Evolutionary conservation across 805 yeast genomes (phyloP), one percentile per base, ranked within the genome.

Genomic region (Candida silvicultrix): DNA sequence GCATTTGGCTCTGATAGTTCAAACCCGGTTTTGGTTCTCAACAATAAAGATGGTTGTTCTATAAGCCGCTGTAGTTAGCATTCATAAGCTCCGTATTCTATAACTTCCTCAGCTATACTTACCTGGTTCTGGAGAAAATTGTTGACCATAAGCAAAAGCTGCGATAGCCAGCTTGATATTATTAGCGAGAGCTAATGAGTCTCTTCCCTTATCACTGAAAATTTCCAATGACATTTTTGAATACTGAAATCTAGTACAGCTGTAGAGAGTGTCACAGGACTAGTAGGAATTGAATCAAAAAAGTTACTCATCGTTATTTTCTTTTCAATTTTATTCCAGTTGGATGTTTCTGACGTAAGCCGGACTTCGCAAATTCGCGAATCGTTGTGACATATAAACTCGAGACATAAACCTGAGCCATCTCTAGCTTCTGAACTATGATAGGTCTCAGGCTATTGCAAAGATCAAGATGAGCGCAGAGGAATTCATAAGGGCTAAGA

Each of bases 1-100:
- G 94, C 81, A 58, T 84, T 82, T 19, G 87, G 71, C 62, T 84
- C 88, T 47, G 71, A 65, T 50, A 85, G 69, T 53, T 74, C 76
- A 29, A 66, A 60, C 2, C 51, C 48, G n/a, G 55, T 57, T 22
- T 54, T 49, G 5, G 42, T n/a, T 42, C 49, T 56, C 28, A 54
- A 43, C 0, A 53, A 25, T 15, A 58, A 45, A 6, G 60, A 56
- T 28, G 58, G 57, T 39, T 50, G 50, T 39, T 57, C 62, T 49
- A 41, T 19, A 32, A 22, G 14, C 11, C 15, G 5, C 15, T 21
- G 19, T 9, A 19, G 36, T 47, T 42, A 42, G 50, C 40, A 21
- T 11, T 22, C 23, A 32, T 14, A 10, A 15, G 7, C 9, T 15
- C 15, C 16, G 7, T 12, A 32, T 7, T 16, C n/a, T 3, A 32